phyloP scores from a whole-genome alignment of 1,284 basidiomycete genomes.

The Rhodotorula mucilaginosa region DNA sequence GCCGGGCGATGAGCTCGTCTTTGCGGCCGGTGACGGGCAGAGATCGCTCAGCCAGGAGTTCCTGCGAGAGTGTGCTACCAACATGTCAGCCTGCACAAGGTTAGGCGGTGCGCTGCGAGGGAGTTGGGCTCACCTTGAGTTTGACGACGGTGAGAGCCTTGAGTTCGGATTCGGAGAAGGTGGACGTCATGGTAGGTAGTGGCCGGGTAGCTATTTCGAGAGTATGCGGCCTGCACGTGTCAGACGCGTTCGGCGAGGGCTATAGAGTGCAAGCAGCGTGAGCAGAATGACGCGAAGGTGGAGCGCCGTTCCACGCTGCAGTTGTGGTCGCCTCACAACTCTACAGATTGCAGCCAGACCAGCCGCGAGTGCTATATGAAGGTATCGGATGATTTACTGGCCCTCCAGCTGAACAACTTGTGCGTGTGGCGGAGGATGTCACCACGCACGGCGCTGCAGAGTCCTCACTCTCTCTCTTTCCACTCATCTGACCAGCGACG shows the following conservation, averaged over 20 bases:
- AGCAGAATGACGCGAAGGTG: no score
- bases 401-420: no score
- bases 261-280: background rate
- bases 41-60: constrained; percentile 47
- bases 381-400: no score
- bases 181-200: background rate
- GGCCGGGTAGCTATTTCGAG: no score
- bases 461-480: background rate
- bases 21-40: constrained; percentile 50
- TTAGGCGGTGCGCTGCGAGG: background rate
- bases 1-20: constrained; percentile 51
- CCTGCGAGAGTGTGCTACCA: constrained; percentile 7
- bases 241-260: background rate
- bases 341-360: no score
- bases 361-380: no score
- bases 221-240: background rate
- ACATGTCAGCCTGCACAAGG: background rate
- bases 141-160: constrained; percentile 52
- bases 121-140: constrained; percentile 47
- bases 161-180: constrained; percentile 26
- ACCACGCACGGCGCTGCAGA: background rate
- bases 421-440: no score
- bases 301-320: background rate
- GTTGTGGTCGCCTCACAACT: no score
- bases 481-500: no score